Conservation (phyloP, 352 stramenopile species). For the Globisporangium perplexum region DNA sequence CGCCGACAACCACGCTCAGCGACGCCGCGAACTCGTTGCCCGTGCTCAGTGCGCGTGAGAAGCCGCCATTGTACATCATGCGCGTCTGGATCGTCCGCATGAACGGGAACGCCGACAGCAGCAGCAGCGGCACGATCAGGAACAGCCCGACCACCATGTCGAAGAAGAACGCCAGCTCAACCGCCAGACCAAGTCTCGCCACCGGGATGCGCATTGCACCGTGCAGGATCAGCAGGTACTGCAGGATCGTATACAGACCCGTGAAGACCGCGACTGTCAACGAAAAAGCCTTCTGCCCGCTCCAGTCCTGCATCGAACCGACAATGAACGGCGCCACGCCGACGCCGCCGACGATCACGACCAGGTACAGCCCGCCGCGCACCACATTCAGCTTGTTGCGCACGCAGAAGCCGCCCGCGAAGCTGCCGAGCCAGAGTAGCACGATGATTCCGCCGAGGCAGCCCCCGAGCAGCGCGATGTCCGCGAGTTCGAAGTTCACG, state of each 20-base stretch:
- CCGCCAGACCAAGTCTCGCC: conserved; percentile 60
- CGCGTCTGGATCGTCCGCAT: conserved; percentile 87
- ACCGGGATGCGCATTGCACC: conserved; percentile 56
- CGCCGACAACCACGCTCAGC: conserved; percentile 68
- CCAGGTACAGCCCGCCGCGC: conserved; percentile 60
- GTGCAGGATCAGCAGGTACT: conserved; percentile 74
- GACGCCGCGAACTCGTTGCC: conserved; percentile 78
- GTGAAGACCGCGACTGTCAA: conserved; percentile 65
- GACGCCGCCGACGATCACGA: conserved; percentile 58
- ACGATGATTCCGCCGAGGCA: conserved; percentile 55
- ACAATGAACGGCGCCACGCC: conserved; percentile 49
- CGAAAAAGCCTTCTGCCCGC: conserved; percentile 58
- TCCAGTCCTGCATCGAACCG: conserved; percentile 60
- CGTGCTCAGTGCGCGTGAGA: conserved; percentile 75
- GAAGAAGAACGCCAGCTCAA: conserved; percentile 83
- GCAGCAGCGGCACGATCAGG: conserved; percentile 58
- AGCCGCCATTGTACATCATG: conserved; percentile 91
- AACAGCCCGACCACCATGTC: conserved; percentile 81
- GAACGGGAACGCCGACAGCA: conserved; percentile 81
- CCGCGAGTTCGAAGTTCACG: conserved; percentile 56
- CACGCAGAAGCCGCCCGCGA: conserved; percentile 40
- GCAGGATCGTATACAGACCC: conserved; percentile 65
- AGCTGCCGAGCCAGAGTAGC: conserved; percentile 60
- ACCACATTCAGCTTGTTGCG: conserved; percentile 58
- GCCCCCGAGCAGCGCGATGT: conserved; percentile 54